Percentiles rank a stretch among this genome's conserved stretches.
phyloP scores from a whole-genome alignment of 1,139 yeast genomes.

The Kurtzmaniella quercitrusa region DNA sequence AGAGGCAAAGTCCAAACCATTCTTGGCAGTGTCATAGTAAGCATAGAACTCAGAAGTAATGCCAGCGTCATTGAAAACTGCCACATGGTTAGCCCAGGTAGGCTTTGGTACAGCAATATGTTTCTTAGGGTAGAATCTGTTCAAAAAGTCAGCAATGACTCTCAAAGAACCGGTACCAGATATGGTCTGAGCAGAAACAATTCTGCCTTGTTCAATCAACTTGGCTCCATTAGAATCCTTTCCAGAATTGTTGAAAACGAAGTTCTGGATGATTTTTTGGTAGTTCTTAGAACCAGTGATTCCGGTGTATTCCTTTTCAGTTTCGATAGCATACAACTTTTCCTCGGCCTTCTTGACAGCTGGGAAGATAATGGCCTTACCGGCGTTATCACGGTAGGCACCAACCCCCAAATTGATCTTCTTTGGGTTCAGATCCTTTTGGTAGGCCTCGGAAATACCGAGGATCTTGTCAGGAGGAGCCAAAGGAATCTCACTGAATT shows the following conservation, averaged over 20 bases:
- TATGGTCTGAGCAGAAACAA: slow-evolving; percentile 54
- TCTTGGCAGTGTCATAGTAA: slow-evolving; percentile 52
- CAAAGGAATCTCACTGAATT: slow-evolving; percentile 38
- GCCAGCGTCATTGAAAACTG: slow-evolving; percentile 53
- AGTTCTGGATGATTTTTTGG: slow-evolving; percentile 45
- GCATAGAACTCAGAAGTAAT: slow-evolving; percentile 36
- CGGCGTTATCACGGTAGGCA: slow-evolving; percentile 45
- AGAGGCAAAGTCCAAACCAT: slow-evolving; percentile 51
- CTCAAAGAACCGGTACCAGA: slow-evolving; percentile 60
- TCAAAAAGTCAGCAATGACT: slow-evolving; percentile 51
- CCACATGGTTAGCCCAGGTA: slow-evolving; percentile 74
- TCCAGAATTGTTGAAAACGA: slow-evolving; percentile 47
- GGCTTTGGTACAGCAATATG: slow-evolving; percentile 61
- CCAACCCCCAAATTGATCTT: slow-evolving; percentile 51
- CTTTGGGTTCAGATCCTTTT: slow-evolving; percentile 34
- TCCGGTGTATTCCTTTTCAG: slow-evolving; percentile 56
- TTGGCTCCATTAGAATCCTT: slow-evolving; percentile 46
- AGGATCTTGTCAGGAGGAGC: slow-evolving; percentile 75
- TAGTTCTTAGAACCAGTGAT: slow-evolving; percentile 49
- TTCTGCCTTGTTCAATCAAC: slow-evolving; percentile 43
- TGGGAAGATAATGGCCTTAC: slow-evolving; percentile 47
- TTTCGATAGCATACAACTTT: slow-evolving; percentile 35
- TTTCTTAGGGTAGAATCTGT: slow-evolving; percentile 40
- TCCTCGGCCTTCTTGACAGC: slow-evolving; percentile 45
- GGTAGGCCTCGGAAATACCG: slow-evolving; percentile 57